phyloP scores from a whole-genome alignment of 768 basidiomycete species.

The Coprinopsis cinerea region DNA sequence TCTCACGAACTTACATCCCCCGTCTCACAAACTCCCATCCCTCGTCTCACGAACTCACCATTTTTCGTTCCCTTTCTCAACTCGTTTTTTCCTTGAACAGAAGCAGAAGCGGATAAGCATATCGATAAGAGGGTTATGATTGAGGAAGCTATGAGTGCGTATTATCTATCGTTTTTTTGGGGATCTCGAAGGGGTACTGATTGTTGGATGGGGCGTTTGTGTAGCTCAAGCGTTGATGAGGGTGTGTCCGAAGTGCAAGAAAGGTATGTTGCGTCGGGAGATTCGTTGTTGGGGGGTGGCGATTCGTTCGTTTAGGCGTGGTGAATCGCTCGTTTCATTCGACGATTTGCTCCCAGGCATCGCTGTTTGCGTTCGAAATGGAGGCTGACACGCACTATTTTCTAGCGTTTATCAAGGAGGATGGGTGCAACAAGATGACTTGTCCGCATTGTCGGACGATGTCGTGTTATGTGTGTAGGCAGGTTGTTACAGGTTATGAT shows the following conservation, averaged over 20 bases:
- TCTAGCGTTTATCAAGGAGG: constrained; percentile 76
- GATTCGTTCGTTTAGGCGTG: neutral
- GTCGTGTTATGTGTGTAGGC: constrained; percentile 82
- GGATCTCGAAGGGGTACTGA: constrained; percentile 7
- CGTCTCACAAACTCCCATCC: too few species aligned
- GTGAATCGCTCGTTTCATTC: constrained; percentile 10
- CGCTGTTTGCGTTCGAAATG: neutral
- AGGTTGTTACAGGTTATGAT: constrained; percentile 68
- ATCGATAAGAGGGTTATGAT: constrained; percentile 71
- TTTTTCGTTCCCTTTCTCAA: neutral
- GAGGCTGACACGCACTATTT: neutral
- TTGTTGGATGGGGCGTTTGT: constrained; percentile 6
- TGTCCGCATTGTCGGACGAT: constrained; percentile 67
- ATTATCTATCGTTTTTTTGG: neutral
- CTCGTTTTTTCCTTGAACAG: constrained; percentile 28
- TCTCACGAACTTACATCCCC: too few species aligned
- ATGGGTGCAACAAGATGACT: constrained; percentile 89
- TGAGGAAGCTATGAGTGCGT: constrained; percentile 90
- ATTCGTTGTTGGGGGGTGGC: neutral
- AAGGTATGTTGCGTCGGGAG: constrained; percentile 38
- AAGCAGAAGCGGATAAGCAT: constrained; percentile 68
- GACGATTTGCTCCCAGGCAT: neutral
- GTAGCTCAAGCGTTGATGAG: constrained; percentile 78
- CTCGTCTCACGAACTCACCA: too few species aligned
- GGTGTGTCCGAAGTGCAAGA: constrained; percentile 80